Percentiles rank a stretch among this genome's conserved stretches.
phyloP scores from a whole-genome alignment of 805 yeast species.

The Candida vartiovaarae region DNA sequence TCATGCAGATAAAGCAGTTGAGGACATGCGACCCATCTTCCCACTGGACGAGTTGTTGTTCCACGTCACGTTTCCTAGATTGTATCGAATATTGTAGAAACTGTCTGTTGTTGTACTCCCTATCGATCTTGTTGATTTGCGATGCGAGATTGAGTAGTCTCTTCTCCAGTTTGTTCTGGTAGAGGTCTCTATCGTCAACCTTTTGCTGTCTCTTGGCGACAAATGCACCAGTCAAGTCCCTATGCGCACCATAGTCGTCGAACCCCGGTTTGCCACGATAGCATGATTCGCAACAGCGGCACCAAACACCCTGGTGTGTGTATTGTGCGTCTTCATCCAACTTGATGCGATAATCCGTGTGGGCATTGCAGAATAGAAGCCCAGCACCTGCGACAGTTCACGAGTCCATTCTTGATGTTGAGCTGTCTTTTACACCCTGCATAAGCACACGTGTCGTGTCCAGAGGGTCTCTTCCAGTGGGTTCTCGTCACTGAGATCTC shows the following conservation, averaged over 20 bases:
- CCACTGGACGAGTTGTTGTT: constrained; percentile 57
- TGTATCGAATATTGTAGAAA: constrained; percentile 4
- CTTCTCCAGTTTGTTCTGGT: constrained; percentile 52
- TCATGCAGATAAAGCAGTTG: constrained; percentile 59
- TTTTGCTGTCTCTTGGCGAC: constrained; percentile 31
- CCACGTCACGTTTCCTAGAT: constrained; percentile 33
- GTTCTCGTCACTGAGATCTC: constrained; percentile 34
- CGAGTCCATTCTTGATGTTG: constrained; percentile 46
- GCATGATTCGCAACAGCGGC: constrained; percentile 62
- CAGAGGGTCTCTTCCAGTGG: constrained; percentile 53
- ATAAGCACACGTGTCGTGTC: constrained; percentile 35
- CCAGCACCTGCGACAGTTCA: constrained; percentile 81
- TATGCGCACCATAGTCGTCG: constrained; percentile 34
- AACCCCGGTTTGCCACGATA: constrained; percentile 49
- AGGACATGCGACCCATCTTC: constrained; percentile 39
- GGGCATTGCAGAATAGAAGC: constrained; percentile 55
- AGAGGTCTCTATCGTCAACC: constrained; percentile 43
- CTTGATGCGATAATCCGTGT: constrained; percentile 47
- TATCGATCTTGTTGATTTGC: constrained; percentile 23
- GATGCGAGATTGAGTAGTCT: constrained; percentile 43
- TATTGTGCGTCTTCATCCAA: constrained; percentile 42
- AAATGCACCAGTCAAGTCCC: constrained; percentile 43
- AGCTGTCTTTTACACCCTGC: constrained; percentile 36
- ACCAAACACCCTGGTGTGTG: constrained; percentile 56
- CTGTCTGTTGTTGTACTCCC: constrained; percentile 10